Percentiles rank a stretch among this genome's conserved stretches.
phyloP scores from a whole-genome alignment of 768 basidiomycete genomes.

The Leccinum fibrillosum region DNA sequence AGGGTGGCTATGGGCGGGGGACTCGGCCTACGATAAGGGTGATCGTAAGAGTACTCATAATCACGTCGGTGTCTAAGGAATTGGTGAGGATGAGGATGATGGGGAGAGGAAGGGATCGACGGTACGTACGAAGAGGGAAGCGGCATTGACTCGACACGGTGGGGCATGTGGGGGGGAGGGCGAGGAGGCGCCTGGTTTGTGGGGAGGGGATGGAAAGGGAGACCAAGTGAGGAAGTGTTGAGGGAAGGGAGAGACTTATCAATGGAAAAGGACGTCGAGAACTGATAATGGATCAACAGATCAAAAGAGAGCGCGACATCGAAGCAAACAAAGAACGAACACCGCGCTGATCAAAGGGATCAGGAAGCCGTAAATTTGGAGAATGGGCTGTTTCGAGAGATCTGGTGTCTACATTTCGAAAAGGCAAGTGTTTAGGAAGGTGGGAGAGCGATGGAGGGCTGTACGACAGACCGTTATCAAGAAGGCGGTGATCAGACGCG shows the following conservation, averaged over 20 bases:
- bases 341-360: conserved; percentile 33
- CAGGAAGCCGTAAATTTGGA: conserved; percentile 33
- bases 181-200: conserved; percentile 10
- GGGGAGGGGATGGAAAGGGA: conserved; percentile 17
- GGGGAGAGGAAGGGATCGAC: conserved; percentile 20
- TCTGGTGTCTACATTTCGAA: conserved; percentile 30
- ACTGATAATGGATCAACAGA: conserved; percentile 40
- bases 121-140: conserved; percentile 34
- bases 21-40: conserved; percentile 38
- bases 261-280: conserved; percentile 32
- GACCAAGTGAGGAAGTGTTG: conserved; percentile 21
- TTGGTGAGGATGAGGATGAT: conserved; percentile 33
- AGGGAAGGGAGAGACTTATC: conserved; percentile 35
- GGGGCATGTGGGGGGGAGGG: conserved; percentile 42
- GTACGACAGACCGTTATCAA: conserved; percentile 30
- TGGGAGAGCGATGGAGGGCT: conserved; percentile 20
- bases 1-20: conserved; percentile 49
- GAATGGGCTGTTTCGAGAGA: conserved; percentile 32
- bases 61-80: conserved; percentile 33
- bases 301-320: conserved; percentile 36
- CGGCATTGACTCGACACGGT: conserved; percentile 43
- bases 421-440: conserved; percentile 28
- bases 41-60: conserved; percentile 41
- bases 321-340: conserved; percentile 35
- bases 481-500: conserved; percentile 32